Percentiles rank a stretch among this genome's conserved stretches.
Conservation (phyloP, 768 basidiomycete genomes). For the Pisolithus microcarpus region DNA sequence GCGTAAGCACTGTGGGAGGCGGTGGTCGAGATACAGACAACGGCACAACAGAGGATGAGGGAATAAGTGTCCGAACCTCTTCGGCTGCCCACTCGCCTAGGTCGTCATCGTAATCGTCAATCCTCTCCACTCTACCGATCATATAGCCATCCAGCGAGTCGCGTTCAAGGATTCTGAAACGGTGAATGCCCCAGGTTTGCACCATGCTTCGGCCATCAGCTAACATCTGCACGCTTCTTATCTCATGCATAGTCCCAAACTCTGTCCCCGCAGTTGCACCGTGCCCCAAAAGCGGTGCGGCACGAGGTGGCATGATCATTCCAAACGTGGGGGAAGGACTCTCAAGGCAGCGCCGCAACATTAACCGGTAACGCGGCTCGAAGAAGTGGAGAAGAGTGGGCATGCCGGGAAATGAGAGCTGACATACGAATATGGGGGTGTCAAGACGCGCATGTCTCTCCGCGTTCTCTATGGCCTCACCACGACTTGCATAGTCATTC, state of each 20-base stretch:
- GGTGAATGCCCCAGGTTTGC: constrained; percentile 59
- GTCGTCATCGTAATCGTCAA: constrained; percentile 32
- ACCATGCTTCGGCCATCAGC: constrained; percentile 87
- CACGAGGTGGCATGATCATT: constrained; percentile 74
- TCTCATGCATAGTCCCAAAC: constrained; percentile 93
- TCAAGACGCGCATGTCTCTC: constrained; percentile 73
- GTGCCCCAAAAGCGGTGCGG: constrained; percentile 21
- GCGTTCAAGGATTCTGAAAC: constrained; percentile 83
- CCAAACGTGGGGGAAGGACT: constrained; percentile 75
- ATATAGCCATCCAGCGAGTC: constrained; percentile 85
- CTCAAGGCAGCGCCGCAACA: constrained; percentile 93
- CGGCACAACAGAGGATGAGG: constrained; percentile 8
- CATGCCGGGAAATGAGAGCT: constrained; percentile 85
- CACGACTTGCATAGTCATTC: constrained; percentile 54
- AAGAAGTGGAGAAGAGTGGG: constrained; percentile 89
- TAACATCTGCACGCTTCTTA: constrained; percentile 78
- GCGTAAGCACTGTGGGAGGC: constrained; percentile 9
- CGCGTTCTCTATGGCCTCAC: constrained; percentile 58
- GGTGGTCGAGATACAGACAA: neutral
- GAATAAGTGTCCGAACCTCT: constrained; percentile 9
- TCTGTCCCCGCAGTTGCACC: constrained; percentile 27
- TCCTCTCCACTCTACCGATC: constrained; percentile 72
- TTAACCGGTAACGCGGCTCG: constrained; percentile 90
- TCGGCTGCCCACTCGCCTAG: constrained; percentile 20
- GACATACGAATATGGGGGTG: constrained; percentile 88